These are phyloP conservation scores for Cercospora canescens DNA, from an alignment of 2,329 filamentous ascomycete genomes.

Conservation along the genomic window DNA sequence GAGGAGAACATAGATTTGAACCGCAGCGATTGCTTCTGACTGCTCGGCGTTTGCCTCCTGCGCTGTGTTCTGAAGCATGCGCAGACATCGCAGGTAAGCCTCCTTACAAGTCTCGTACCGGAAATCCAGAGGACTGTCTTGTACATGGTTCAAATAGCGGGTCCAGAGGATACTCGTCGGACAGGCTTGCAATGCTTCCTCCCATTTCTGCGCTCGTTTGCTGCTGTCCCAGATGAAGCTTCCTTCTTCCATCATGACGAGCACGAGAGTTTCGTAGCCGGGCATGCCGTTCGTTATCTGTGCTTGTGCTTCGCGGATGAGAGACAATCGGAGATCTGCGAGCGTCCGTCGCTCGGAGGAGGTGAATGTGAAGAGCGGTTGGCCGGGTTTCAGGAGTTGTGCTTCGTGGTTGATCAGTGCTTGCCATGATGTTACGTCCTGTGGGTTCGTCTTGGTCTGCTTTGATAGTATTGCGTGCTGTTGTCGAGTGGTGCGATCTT, in stretches of 20 bases:
- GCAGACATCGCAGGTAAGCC: constrained; percentile 60
- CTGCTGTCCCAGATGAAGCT: constrained; percentile 70
- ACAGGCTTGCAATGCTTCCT: constrained; percentile 57
- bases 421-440: constrained; percentile 72
- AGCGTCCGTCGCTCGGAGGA: constrained; percentile 66
- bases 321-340: constrained; percentile 75
- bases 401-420: constrained; percentile 79
- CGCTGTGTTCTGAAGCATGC: neutral
- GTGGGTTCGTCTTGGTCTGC: constrained; percentile 64
- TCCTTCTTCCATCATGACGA: constrained; percentile 73
- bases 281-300: constrained; percentile 49
- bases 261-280: constrained; percentile 61
- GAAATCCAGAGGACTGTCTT: constrained; percentile 67
- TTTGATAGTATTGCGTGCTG: constrained; percentile 63
- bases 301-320: constrained; percentile 74
- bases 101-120: constrained; percentile 65
- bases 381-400: constrained; percentile 56
- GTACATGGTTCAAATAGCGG: constrained; percentile 68
- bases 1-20: constrained; percentile 70
- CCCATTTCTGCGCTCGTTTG: constrained; percentile 65
- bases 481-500: constrained; percentile 42
- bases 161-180: constrained; percentile 70
- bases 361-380: constrained; percentile 50
- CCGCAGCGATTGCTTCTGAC: constrained; percentile 33
- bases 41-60: constrained; percentile 4